A percentile compares a stretch with the other conserved stretches of the same genome.
phyloP scores from a whole-genome alignment of 345 rosid genomes.

The Citrus cavaleriei region DNA sequence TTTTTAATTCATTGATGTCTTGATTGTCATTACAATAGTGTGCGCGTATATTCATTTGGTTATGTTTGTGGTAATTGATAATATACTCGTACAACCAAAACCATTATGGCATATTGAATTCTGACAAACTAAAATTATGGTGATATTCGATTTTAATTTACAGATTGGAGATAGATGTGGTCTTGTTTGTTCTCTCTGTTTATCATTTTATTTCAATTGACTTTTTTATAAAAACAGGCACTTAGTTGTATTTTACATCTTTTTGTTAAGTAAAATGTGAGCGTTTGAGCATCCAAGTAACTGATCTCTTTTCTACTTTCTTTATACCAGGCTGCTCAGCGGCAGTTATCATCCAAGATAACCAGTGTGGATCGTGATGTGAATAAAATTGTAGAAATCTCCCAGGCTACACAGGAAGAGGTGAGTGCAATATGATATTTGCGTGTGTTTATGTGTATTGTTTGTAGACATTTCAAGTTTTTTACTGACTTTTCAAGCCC shows the following conservation, averaged over 20 bases:
- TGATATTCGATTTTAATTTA: not conserved
- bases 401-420: constrained; percentile 57
- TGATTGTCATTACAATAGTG: not conserved
- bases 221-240: not conserved
- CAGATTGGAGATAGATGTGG: not conserved
- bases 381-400: constrained; percentile 50
- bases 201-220: not conserved
- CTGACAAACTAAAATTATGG: not conserved
- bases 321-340: constrained; percentile 53
- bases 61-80: not conserved
- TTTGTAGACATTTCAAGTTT: constrained; percentile 13
- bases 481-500: not conserved
- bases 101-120: not conserved
- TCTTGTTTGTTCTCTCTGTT: not conserved
- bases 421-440: constrained; percentile 31
- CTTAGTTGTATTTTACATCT: not conserved
- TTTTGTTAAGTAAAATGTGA: not conserved
- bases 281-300: not conserved
- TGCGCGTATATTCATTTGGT: not conserved
- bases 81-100: not conserved
- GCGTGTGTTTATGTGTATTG: not conserved
- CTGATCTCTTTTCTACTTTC: not conserved
- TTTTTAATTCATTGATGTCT: constrained; percentile 6
- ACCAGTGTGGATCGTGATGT: constrained; percentile 47
- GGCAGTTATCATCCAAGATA: constrained; percentile 56